Percentiles rank a stretch among this genome's conserved stretches.
Conservation (phyloP, 257 asterid genomes). For the Solanum sparsipilum region DNA sequence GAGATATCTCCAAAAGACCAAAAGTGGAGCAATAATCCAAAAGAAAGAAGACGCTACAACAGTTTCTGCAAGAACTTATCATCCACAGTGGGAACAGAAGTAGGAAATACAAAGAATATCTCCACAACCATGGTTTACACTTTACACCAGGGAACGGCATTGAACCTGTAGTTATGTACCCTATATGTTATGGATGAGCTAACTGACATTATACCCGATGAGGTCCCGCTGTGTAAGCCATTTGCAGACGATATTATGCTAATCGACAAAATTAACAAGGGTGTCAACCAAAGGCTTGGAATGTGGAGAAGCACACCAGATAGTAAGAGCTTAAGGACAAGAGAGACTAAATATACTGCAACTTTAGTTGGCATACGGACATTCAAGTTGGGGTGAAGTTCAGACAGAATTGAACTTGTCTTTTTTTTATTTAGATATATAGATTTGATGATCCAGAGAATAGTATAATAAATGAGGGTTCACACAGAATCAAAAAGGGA, state of each 20-base stretch:
- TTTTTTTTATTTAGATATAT: not conserved
- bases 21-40: not conserved
- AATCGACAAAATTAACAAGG: not conserved
- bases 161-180: not conserved
- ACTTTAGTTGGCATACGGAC: not conserved
- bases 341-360: not conserved
- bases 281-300: not conserved
- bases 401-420: not conserved
- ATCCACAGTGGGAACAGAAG: not conserved
- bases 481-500: not conserved
- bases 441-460: not conserved
- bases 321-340: not conserved
- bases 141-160: not conserved
- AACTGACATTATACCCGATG: not conserved
- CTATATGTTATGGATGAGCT: not conserved
- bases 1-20: not conserved
- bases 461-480: not conserved
- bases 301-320: not conserved
- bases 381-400: not conserved
- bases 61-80: not conserved
- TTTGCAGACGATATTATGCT: not conserved
- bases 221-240: not conserved
- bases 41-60: not conserved
- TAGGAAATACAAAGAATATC: not conserved
- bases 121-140: not conserved